Percentiles rank a stretch among this genome's conserved stretches.
These are phyloP conservation scores for Pseudogymnoascus sp. DNA, from an alignment of 2,329 filamentous ascomycete species.

Conservation along the genomic window DNA sequence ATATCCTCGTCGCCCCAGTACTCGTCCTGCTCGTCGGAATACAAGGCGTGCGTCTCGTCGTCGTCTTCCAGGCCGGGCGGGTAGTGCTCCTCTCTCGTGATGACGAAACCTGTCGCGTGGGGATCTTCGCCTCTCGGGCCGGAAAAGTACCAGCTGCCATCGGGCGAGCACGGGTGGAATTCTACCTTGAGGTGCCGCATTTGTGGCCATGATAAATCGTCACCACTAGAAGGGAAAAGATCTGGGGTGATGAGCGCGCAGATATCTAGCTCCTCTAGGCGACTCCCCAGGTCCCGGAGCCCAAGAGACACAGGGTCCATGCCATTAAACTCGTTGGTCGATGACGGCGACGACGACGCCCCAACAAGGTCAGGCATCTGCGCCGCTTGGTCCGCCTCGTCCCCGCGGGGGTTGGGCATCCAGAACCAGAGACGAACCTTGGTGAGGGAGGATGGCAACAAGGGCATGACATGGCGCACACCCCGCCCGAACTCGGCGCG, in stretches of 20 bases:
- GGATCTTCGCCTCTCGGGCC: constrained; percentile 19
- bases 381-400: constrained; percentile 14
- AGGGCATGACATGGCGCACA: constrained; percentile 12
- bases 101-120: constrained; percentile 16
- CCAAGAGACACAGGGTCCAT: constrained; percentile 20
- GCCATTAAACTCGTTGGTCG: constrained; percentile 7
- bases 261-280: constrained; percentile 19
- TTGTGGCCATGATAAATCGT: constrained; percentile 14
- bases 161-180: constrained; percentile 19
- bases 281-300: constrained; percentile 16
- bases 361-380: constrained; percentile 20
- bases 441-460: constrained; percentile 14
- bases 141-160: constrained; percentile 22
- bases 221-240: constrained; percentile 16
- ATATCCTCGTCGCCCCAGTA: constrained; percentile 8
- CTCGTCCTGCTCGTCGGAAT: constrained; percentile 12
- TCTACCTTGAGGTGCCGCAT: constrained; percentile 19
- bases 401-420: constrained; percentile 8
- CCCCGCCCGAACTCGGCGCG: constrained; percentile 19
- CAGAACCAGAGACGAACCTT: constrained; percentile 20
- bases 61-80: constrained; percentile 17
- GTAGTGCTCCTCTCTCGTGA: constrained; percentile 21
- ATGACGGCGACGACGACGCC: background rate
- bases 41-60: constrained; percentile 17
- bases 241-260: constrained; percentile 19